phyloP scores from a whole-genome alignment of 2,329 filamentous ascomycete species.

The Cucurbitaria berberidis region DNA sequence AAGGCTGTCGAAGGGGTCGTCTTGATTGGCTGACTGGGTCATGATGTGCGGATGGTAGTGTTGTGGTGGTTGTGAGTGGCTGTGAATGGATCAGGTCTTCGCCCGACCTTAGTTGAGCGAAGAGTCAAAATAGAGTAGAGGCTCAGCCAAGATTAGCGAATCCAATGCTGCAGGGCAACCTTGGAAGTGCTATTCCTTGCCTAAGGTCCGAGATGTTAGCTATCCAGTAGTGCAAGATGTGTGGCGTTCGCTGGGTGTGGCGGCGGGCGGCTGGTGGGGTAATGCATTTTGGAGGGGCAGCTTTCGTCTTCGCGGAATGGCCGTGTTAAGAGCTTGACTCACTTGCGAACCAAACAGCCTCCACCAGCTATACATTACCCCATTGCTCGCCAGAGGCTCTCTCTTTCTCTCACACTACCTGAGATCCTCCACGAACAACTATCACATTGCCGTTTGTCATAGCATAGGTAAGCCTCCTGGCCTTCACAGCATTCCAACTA shows the following conservation, averaged over 20 bases:
- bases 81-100: too few species aligned
- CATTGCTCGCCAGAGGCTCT: not conserved
- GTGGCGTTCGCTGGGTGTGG: constrained; percentile 24
- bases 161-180: too few species aligned
- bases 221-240: too few species aligned
- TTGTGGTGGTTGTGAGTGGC: not conserved
- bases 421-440: not conserved
- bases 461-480: not conserved
- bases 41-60: constrained; percentile 1
- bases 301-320: constrained; percentile 16
- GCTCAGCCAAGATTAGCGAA: not conserved
- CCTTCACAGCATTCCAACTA: not conserved
- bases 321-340: constrained; percentile 28
- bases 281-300: constrained; percentile 31
- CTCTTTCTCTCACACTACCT: not conserved
- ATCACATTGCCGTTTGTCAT: too few species aligned
- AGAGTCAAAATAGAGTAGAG: not conserved
- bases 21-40: constrained; percentile 11
- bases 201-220: too few species aligned
- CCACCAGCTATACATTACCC: not conserved
- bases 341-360: constrained; percentile 19
- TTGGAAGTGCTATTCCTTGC: too few species aligned
- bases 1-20: constrained; percentile 62
- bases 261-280: constrained; percentile 16
- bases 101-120: not conserved